Evolutionary conservation across 2,329 filamentous ascomycete genomes (phyloP).

Genomic region (Aotearoamyces nothofagi): DNA sequence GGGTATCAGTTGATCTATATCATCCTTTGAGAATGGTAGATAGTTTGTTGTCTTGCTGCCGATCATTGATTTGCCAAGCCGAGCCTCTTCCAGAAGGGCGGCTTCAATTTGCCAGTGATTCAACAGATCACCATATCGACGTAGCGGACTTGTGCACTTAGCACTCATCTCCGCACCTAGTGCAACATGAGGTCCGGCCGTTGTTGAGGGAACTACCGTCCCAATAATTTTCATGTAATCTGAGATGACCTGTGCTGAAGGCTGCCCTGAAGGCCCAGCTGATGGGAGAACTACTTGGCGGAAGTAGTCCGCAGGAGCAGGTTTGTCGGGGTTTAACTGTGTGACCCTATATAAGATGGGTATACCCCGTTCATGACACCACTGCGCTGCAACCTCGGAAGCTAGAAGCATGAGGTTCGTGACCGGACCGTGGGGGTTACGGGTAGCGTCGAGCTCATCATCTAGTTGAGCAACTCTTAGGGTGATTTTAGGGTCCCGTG

Average conservation of each 20-base stretch:
- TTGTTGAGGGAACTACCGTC: slow-evolving; percentile 33
- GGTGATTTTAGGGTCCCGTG: too few relatives aligned
- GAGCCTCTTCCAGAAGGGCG: slow-evolving; percentile 31
- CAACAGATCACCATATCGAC: slow-evolving; percentile 46
- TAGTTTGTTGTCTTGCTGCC: slow-evolving; percentile 16
- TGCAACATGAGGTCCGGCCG: slow-evolving; percentile 36
- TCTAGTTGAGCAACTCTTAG: too few relatives aligned
- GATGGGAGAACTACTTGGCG: slow-evolving; percentile 10
- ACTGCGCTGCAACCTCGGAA: slow-evolving; percentile 43
- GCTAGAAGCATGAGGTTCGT: slow-evolving; percentile 43
- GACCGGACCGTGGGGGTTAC: too few relatives aligned
- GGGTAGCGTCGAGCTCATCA: too few relatives aligned
- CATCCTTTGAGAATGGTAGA: slow-evolving; percentile 16
- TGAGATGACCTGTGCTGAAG: slow-evolving; percentile 4
- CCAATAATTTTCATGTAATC: slow-evolving; percentile 27
- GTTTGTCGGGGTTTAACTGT: slow-evolving; percentile 10
- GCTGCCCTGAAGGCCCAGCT: slow-evolving; percentile 6
- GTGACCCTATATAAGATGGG: slow-evolving; percentile 38
- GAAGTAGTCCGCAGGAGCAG: slow-evolving; percentile 13
- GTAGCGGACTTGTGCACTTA: slow-evolving; percentile 51
- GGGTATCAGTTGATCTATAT: slow-evolving; percentile 14
- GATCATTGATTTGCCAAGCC: slow-evolving; percentile 20
- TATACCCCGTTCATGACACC: slow-evolving; percentile 41
- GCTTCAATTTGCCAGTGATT: slow-evolving; percentile 53
- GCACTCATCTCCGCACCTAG: slow-evolving; percentile 45